Evolutionary conservation across 106 monocot species (phyloP), one percentile per base, ranked within the genome.

Genomic region (Narthecium ossifragum): DNA sequence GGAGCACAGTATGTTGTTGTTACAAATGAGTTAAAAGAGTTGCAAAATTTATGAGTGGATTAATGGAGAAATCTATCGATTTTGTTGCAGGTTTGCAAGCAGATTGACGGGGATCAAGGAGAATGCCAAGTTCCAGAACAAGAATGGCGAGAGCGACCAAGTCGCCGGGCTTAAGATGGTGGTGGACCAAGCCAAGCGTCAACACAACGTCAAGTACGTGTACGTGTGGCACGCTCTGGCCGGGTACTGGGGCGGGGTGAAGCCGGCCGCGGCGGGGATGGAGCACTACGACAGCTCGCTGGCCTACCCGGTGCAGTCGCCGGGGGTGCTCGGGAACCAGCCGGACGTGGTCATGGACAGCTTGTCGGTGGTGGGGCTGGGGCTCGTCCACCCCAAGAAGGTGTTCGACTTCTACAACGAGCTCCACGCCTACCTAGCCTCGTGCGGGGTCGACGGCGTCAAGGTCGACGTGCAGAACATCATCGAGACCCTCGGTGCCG

Each of bases 391-490:
- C 69, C 85, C 85, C 3, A 61, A 60, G 55, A 74, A 74, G 13
- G 74, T 81, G 1, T 71, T 61, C 55, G 26, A 38, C 53, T 86
- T 86, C 66, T 86, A 78, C 81, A 51, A 75, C 54, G 81, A 81
- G 74, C 73, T 86, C 26, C 81, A 86, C 71, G 11, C 81, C 3
- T 86, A 86, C 64, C 77, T 86, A n/a, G 62, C 86, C 20, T 71
- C 78, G 5, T 77, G 77, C 24, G 86, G 86, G 28, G 70, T 86
- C 7, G 86, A 86, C 31, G 81, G 86, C 41, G 86, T 86, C 31
- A 86, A 86, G 60, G 86, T 86, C 13, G 86, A 81, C 46, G 81
- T 75, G 31, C 86, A 86, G 74, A 86, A 86, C 81, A 86, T 86
- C 63, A 73, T 86, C 26, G 81, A 86, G 55, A 86, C 86, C 17